Percentiles rank a stretch among this genome's conserved stretches.
Conservation (phyloP, 2,329 filamentous ascomycete species). For the Tricladium varicosporioides region DNA sequence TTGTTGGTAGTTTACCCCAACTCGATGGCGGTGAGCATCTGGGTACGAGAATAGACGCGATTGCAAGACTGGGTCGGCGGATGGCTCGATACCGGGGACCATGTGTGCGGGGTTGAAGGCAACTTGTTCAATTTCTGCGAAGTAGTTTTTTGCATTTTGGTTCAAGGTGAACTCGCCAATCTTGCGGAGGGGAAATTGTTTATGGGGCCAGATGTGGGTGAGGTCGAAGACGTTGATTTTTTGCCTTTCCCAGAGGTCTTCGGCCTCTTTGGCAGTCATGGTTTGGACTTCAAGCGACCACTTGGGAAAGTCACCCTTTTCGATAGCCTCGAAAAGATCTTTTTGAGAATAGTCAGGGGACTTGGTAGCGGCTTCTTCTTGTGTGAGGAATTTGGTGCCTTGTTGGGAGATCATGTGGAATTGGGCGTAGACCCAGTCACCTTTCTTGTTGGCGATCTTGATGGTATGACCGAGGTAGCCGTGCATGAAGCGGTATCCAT, state of each 20-base stretch:
- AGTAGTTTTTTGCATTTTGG: slow-evolving; percentile 53
- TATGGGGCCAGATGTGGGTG: slow-evolving; percentile 53
- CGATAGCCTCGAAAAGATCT: slow-evolving; percentile 53
- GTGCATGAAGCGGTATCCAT: slow-evolving; percentile 53
- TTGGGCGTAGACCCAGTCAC: slow-evolving; percentile 52
- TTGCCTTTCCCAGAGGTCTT: slow-evolving; percentile 42
- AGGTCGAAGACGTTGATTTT: slow-evolving; percentile 52
- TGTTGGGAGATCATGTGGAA: slow-evolving; percentile 53
- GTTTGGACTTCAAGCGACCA: slow-evolving; percentile 55
- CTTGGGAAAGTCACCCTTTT: slow-evolving; percentile 49
- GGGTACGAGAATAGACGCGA: slow-evolving; percentile 68
- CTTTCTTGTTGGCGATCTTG: slow-evolving; percentile 53
- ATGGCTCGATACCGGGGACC: slow-evolving; percentile 64
- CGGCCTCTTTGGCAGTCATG: slow-evolving; percentile 49
- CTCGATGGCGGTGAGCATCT: slow-evolving; percentile 56
- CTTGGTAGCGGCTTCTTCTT: slow-evolving; percentile 46
- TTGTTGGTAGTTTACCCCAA: slow-evolving; percentile 58
- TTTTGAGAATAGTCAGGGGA: slow-evolving; percentile 50
- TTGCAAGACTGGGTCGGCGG: slow-evolving; percentile 66
- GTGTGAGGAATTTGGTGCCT: slow-evolving; percentile 50
- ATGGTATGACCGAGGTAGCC: slow-evolving; percentile 54
- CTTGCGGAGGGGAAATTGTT: slow-evolving; percentile 44
- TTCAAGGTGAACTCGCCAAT: slow-evolving; percentile 49
- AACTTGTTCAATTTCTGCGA: slow-evolving; percentile 65
- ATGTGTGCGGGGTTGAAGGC: slow-evolving; percentile 66